Percentiles rank a stretch among this genome's conserved stretches.
phyloP scores from a whole-genome alignment of 305 asterid species.

The Solanum hybrid region DNA sequence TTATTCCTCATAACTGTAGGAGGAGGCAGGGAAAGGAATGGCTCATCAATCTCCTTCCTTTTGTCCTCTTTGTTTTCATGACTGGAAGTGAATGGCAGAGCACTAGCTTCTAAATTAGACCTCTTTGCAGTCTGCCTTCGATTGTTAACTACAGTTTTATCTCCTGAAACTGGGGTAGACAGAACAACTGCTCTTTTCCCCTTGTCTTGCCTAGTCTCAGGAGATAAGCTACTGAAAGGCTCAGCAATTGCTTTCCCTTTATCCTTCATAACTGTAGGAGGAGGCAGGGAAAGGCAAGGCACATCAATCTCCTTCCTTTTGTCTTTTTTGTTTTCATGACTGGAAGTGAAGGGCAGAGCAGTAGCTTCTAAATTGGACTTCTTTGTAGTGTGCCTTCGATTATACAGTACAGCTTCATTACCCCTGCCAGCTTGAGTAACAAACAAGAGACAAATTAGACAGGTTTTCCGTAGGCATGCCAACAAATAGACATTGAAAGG shows the following conservation, averaged over 20 bases:
- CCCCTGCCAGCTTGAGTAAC: slow-evolving; percentile 3
- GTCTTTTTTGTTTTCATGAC: slow-evolving; percentile 18
- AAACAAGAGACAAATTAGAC: neutral
- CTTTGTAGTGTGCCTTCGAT: neutral
- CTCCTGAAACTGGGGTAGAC: slow-evolving; percentile 13
- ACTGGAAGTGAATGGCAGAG: slow-evolving; percentile 8
- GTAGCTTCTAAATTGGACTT: neutral
- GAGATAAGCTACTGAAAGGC: slow-evolving; percentile 9
- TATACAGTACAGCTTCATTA: neutral
- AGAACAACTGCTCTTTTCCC: slow-evolving; percentile 10
- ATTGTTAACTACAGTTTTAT: neutral
- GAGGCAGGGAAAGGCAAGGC: slow-evolving; percentile 12
- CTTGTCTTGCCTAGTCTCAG: slow-evolving; percentile 3
- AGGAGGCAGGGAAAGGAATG: slow-evolving; percentile 15
- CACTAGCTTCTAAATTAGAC: neutral
- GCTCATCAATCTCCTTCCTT: slow-evolving; percentile 9
- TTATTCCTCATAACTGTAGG: slow-evolving; percentile 8
- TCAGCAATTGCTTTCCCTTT: slow-evolving; percentile 14
- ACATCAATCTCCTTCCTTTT: slow-evolving; percentile 11
- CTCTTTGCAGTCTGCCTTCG: neutral
- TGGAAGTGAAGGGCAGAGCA: slow-evolving; percentile 10
- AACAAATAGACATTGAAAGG: neutral
- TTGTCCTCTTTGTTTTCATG: slow-evolving; percentile 19
- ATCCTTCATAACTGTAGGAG: slow-evolving; percentile 11
- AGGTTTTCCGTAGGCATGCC: neutral